Percentiles rank a stretch among this genome's conserved stretches.
Conservation (phyloP, 129 eudicot genomes). For the Saussurea involucrata region DNA sequence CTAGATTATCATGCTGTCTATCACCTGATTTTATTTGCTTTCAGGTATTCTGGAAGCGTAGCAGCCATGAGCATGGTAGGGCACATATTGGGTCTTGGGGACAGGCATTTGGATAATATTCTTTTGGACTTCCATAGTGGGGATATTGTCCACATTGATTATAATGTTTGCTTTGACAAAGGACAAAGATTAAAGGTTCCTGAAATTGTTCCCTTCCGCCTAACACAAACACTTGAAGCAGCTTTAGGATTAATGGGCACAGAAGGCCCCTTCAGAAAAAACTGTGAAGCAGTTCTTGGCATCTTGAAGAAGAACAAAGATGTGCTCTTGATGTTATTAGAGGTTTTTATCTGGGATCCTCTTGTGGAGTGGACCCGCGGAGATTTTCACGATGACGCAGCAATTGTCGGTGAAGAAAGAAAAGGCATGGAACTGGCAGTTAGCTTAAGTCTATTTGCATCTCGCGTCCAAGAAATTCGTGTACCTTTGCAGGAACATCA, state of each 20-base stretch:
- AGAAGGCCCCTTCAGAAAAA: conserved; percentile 83
- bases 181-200: conserved; percentile 96
- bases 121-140: conserved; percentile 84
- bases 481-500: conserved; percentile 99
- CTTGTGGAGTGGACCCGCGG: conserved; percentile 99
- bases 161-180: conserved; percentile 98
- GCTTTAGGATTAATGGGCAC: conserved; percentile 93
- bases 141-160: conserved; percentile 95
- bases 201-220: conserved; percentile 97
- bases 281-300: conserved; percentile 90
- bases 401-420: conserved; percentile 97
- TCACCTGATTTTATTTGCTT: conserved; percentile 20
- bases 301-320: conserved; percentile 88
- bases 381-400: conserved; percentile 98
- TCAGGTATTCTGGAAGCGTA: conserved; percentile 87
- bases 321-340: conserved; percentile 81
- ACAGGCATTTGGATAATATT: conserved; percentile 95
- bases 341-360: conserved; percentile 98
- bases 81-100: conserved; percentile 95
- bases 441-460: conserved; percentile 95
- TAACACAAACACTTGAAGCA: conserved; percentile 90
- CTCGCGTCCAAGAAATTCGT: conserved; percentile 98
- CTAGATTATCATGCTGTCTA: conserved; percentile 1
- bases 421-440: conserved; percentile 99
- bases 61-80: conserved; percentile 99